phyloP scores from a whole-genome alignment of 768 basidiomycete species.

The Suillus spraguei region DNA sequence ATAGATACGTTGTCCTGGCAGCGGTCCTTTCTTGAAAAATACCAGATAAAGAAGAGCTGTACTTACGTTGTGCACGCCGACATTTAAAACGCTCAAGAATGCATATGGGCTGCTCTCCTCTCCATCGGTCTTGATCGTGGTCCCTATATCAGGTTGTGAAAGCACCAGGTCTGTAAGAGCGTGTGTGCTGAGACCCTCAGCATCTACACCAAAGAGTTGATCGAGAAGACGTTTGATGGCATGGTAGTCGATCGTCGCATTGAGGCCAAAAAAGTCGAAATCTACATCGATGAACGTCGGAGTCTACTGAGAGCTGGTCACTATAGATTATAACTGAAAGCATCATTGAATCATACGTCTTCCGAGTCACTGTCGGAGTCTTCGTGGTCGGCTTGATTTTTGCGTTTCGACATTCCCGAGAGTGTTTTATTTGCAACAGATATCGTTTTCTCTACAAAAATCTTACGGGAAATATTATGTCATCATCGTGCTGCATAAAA shows the following conservation, averaged over 20 bases:
- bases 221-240: constrained; percentile 75
- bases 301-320: constrained; percentile 18
- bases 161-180: constrained; percentile 82
- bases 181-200: constrained; percentile 67
- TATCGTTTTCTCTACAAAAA: no score
- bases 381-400: constrained; percentile 40
- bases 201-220: constrained; percentile 75
- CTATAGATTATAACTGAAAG: constrained; percentile 14
- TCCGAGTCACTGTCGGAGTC: constrained; percentile 41
- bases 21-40: not conserved
- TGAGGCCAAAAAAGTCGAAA: constrained; percentile 93
- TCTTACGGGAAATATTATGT: no score
- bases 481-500: no score
- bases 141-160: constrained; percentile 74
- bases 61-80: constrained; percentile 65
- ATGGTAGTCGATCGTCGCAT: constrained; percentile 80
- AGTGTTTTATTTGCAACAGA: no score
- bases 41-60: constrained; percentile 6
- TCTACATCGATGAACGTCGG: constrained; percentile 29
- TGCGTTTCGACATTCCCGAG: constrained; percentile 53
- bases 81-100: constrained; percentile 81
- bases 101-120: constrained; percentile 75
- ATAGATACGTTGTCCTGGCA: constrained; percentile 70
- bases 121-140: constrained; percentile 87
- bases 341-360: constrained; percentile 41